These are phyloP conservation scores for Parathielavia hyrcaniae DNA, from an alignment of 495 filamentous ascomycete genomes.

Conservation along the genomic window DNA sequence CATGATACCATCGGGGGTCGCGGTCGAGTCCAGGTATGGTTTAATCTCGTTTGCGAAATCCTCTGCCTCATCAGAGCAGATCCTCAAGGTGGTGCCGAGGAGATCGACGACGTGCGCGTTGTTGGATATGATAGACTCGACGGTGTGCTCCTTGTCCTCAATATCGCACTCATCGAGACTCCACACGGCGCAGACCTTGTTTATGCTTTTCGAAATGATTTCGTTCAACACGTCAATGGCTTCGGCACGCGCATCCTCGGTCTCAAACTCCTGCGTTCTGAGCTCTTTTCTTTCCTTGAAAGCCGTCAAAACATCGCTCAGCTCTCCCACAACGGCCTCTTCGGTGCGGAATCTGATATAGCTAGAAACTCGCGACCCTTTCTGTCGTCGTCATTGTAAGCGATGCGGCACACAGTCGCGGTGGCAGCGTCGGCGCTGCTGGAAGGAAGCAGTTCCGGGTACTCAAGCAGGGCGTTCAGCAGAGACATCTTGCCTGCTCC, in stretches of 20 bases:
- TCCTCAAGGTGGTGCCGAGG: slow-evolving; percentile 8
- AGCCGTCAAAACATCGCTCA: slow-evolving; percentile 10
- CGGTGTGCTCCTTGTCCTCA: slow-evolving; percentile 24
- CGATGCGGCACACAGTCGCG: slow-evolving; percentile 18
- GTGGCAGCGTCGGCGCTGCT: slow-evolving; percentile 25
- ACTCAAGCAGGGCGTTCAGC: slow-evolving; percentile 22
- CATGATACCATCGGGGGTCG: background rate
- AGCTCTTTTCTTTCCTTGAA: slow-evolving; percentile 7
- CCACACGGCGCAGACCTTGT: slow-evolving; percentile 15
- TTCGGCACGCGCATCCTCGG: slow-evolving; percentile 9
- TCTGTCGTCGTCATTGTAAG: slow-evolving; percentile 19
- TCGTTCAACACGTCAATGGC: slow-evolving; percentile 1
- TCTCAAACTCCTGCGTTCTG: background rate
- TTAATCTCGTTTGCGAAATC: slow-evolving; percentile 16
- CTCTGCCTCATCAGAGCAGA: slow-evolving; percentile 4
- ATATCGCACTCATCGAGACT: slow-evolving; percentile 16
- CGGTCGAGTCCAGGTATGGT: slow-evolving; percentile 20
- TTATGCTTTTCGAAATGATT: background rate
- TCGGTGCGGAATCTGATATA: slow-evolving; percentile 17
- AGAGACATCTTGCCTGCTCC: slow-evolving; percentile 28
- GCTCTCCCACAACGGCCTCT: slow-evolving; percentile 16
- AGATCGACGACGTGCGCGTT: slow-evolving; percentile 8
- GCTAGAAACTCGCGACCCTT: slow-evolving; percentile 18
- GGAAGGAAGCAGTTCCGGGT: slow-evolving; percentile 23
- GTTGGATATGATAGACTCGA: background rate